Base-by-base conservation (phyloP, 257 asterid species). In the Solanum clarkiae region DNA sequence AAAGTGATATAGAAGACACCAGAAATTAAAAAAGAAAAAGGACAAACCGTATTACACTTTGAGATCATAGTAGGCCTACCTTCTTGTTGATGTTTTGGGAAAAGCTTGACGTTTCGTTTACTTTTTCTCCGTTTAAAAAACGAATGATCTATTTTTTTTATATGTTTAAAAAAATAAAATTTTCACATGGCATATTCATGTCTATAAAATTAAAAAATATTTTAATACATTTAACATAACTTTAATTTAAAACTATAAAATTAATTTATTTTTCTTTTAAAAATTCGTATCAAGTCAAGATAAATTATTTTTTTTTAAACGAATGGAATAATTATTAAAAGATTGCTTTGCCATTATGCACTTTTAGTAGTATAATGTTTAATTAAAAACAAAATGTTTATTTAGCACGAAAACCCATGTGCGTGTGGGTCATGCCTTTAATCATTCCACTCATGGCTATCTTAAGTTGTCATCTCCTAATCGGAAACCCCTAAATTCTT, bases 381-480 rank as follows among this genome's bases (percentile, higher is more conserved):
- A 16, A 77, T 63, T 26, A 26, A 51, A 75, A 14, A 1, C 81
- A 49, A 44, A 3, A 47, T 75, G 49, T 49, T 75, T 4, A 75
- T 75, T 75, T 75, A 22, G 45, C 17, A 49, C 26, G 44, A 75
- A 75, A 14, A 22, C 44, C 45, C 81, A 49, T 75, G 81, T 75
- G 81, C 12, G 6, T 72, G 44, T 45, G 44, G 81, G 24, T 49
- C 22, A 75, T 49, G 60, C 44, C n/a, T 75, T 47, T 53, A 10
- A 72, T 24, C n/a, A 71, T 13, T 22, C 59, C 36, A 20, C 29
- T 42, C 36, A n/a, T 10, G 20, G 11, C 29, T 71, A 59, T 10
- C 66, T 20, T 59, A 59, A 59, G 66, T 59, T 59, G 5, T 56
- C 5, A 70, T 69, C 26, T 2, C 8, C 22, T 16, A 17, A 40